Conservation (phyloP, 352 stramenopile species). For the Globisporangium polare region DNA sequence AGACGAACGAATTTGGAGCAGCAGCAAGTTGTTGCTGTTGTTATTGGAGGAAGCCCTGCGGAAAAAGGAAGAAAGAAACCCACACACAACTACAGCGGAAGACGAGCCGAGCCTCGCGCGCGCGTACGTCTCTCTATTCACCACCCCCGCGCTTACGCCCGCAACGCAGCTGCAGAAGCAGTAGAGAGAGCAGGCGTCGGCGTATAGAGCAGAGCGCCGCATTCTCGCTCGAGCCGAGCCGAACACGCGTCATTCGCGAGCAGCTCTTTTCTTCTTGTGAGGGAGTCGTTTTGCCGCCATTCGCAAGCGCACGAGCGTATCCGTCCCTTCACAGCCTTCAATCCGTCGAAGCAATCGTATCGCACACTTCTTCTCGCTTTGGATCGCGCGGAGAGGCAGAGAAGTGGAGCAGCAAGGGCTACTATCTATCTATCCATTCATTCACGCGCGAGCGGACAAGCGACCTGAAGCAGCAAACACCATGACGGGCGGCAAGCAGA, state of each 20-base stretch:
- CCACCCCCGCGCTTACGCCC: no score
- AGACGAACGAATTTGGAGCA: no score
- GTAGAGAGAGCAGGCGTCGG: background rate
- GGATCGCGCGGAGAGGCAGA: background rate
- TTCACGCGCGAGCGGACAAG: background rate
- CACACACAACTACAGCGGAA: no score
- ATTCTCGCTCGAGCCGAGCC: no score
- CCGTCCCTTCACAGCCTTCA: background rate
- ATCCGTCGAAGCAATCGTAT: background rate
- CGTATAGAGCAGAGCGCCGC: background rate
- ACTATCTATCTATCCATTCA: background rate
- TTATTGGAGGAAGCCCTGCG: no score
- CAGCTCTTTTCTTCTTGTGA: background rate
- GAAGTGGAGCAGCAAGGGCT: background rate
- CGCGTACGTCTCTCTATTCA: no score
- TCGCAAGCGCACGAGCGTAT: background rate
- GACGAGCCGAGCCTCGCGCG: no score
- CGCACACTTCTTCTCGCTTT: background rate
- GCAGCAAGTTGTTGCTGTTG: no score
- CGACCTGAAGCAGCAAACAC: background rate
- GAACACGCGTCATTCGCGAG: no score
- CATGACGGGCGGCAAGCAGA: background rate
- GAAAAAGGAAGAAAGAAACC: no score
- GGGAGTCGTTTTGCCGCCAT: background rate
- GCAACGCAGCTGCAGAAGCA: no score